Base-by-base conservation (phyloP, 2,329 filamentous ascomycete genomes). In the Aspergillus piperis region DNA sequence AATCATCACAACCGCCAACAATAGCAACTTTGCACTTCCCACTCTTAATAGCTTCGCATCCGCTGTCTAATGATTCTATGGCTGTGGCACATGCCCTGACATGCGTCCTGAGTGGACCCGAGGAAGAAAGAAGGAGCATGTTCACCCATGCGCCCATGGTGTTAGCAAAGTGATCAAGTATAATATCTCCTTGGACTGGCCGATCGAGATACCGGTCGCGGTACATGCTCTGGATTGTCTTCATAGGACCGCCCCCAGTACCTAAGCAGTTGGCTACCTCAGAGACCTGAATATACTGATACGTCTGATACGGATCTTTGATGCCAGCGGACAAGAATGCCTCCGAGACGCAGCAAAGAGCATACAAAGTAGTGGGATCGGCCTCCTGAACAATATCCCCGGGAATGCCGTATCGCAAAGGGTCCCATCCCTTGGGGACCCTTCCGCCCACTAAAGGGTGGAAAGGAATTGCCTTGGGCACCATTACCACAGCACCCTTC, bases 121-220 rank as follows among this genome's bases (percentile, higher is more conserved):
- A 96, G 2, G 93, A 96, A 2, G 94, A 98, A 62, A 98, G 83
- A 66, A 98, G 83, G 78, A 98, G 83, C 94, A 98, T 98, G 83
- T 98, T 98, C 59, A 98, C 92, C 94, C 94, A 98, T n/a, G 94
- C 94, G 68, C 91, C 88, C 92, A 97, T 97, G 57, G 94, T 98
- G 84, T 98, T 98, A 85, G 98, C 96, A 83, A 98, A 98, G 15
- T 95, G 96, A 79, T 98, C 94, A 75, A 98, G 93, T 2, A 98
- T 86, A 74, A 98, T 96, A 73, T 98, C 94, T 78, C 75, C 62
- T 42, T 60, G 56, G 13, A 66, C 38, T 36, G 58, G 60, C 8
- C 64, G 64, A 81, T 98, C 94, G 65, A 96, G 84, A 86, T 88
- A 97, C 58, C 94, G 90, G 77, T 96, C 93, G 77, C 92, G 94